Evolutionary conservation across 2,329 filamentous ascomycete species (phyloP), one percentile per base, ranked within the genome.

Genomic region (Diaporthe destruens): DNA sequence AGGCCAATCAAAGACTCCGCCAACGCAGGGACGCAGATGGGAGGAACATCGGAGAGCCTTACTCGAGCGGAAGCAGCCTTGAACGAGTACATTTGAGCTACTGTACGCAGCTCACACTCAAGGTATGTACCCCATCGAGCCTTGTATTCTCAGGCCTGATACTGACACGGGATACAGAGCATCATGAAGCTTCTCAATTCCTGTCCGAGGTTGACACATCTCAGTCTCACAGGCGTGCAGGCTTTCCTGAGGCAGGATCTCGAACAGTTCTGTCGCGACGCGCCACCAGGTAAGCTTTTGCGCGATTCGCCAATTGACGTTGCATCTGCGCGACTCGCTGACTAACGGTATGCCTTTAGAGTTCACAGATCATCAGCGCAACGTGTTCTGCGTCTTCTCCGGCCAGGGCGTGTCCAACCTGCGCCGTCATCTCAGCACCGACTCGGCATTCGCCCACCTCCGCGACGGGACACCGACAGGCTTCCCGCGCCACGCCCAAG

Each of bases 381-480:
- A 96, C 68, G 94, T 98, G 9, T 99, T 99, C 80, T 99, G 96
- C 79, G 96, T 99, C 69, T 99, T 99, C 82, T 98, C 95, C 1
- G 96, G 96, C 7, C 88, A 90, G 34, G 95, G 95, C 71, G 96
- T 99, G 2, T 85, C 86, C 54, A 89, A 90, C 53, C 89, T 99
- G 34, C 92, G 96, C 54, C 88, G 92, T 36, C 93, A 95, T 79
- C 87, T 99, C 51, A 97, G 95, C 76, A 84, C 81, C 0, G 83
- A 85, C 14, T 80, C 82, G 0, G 81, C 84, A 44, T 90, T 88
- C 69, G 83, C 85, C 53, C 82, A 84, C 4, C 77, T 85, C 9
- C 83, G 84, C 39, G 82, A 85, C 8, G 79, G 71, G 59, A 76
- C 29, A 34, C 71, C 34, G n/a, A 66, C 49, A 36, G 69, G 25